phyloP scores from a whole-genome alignment of 2,329 filamentous ascomycete genomes.

The Diplodia scrobiculata region DNA sequence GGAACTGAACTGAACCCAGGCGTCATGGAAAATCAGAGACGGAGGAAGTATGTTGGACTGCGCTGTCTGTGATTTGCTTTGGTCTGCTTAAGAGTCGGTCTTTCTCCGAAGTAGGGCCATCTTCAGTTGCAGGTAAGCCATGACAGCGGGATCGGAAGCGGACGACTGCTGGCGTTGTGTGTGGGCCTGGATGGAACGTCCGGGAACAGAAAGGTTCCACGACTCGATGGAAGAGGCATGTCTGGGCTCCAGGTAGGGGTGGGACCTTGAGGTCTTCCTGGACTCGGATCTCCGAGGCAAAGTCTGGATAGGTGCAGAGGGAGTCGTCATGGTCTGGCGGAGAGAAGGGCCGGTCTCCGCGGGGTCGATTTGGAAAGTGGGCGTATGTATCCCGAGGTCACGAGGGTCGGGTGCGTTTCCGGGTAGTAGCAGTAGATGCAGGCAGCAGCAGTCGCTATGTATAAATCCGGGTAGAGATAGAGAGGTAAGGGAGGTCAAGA shows the following conservation, averaged over 20 bases:
- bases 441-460: background rate
- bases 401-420: background rate
- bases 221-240: constrained; percentile 29
- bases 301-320: constrained; percentile 65
- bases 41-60: background rate
- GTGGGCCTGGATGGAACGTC: constrained; percentile 29
- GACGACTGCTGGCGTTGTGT: constrained; percentile 11
- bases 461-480: background rate
- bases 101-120: constrained; percentile 28
- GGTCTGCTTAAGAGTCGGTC: constrained; percentile 5
- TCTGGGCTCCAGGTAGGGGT: constrained; percentile 25
- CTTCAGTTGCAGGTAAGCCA: constrained; percentile 29
- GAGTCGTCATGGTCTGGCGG: constrained; percentile 61
- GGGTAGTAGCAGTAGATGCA: background rate
- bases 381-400: background rate
- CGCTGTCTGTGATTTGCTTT: too few relatives aligned
- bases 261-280: background rate
- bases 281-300: background rate
- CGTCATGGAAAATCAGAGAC: background rate
- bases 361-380: background rate
- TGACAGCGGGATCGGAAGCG: constrained; percentile 26
- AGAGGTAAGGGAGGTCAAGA: background rate
- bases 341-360: background rate
- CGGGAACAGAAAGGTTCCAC: constrained; percentile 30
- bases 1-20: background rate